Evolutionary conservation across 2,329 filamentous ascomycete species (phyloP), one percentile per base, ranked within the genome.

Genomic region (Amphichorda felina): DNA sequence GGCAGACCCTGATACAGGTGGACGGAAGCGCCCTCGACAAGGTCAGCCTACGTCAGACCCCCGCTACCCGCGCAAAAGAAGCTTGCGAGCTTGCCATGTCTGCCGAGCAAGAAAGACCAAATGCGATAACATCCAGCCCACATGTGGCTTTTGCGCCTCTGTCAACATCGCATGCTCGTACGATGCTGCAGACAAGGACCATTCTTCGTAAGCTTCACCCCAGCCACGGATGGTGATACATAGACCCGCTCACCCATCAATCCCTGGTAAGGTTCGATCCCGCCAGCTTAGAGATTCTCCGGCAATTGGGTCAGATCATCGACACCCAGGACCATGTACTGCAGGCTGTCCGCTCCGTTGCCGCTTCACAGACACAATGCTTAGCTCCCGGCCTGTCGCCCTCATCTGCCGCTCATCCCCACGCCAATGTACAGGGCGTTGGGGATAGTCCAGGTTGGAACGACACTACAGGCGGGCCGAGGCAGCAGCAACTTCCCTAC

Each of bases 41-140:
- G 6, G 10, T 6, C 21, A 24, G 21, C 34, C 40, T 5, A 13
- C 38, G 6, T 44, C 45, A 5, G 47, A 49, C 34, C 19, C 39
- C 4, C 41, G 41, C 8, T 50, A 49, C 30, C 47, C 47, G 9
- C 41, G 56, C 10, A 58, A 56, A 38, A 46, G 55, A 15, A 55
- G 54, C 21, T 41, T 55, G 7, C 50, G 45, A 17, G 56, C 56
- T 4, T 60, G 56, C 22, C 49, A 56, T 37, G 50, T 55, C 2
- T 59, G 56, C 44, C 52, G 56, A 2, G 48, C 49, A 5, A 42
- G 56, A 8, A 55, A 56, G 40, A 59, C 54, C 16, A 59, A 59
- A 35, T 59, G 56, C 41, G 56, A 59, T 37, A 59, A 59, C 36
- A 46, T 48, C 7, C 50, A 53, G 28, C 56, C 56, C 3, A 49